Percentiles rank a stretch among this genome's conserved stretches.
phyloP scores from a whole-genome alignment of 1,284 basidiomycete species.

The Cryptococcus sp. region DNA sequence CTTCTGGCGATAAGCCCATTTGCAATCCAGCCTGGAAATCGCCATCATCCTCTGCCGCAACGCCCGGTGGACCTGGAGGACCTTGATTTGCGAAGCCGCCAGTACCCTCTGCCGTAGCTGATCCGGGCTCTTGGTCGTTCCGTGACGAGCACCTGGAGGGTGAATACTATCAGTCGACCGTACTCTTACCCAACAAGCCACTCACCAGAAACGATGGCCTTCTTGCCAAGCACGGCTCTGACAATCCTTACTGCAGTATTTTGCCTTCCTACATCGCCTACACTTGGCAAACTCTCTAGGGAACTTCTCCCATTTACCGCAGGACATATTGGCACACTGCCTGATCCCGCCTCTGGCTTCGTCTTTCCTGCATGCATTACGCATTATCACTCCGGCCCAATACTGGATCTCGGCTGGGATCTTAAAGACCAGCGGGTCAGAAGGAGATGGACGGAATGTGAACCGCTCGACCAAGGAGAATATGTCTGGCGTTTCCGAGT shows the following conservation, averaged over 20 bases:
- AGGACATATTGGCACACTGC: constrained; percentile 98
- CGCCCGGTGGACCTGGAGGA: background rate
- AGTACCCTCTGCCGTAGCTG: constrained; percentile 3
- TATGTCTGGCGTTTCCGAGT: constrained; percentile 68
- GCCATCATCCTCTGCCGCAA: constrained; percentile 20
- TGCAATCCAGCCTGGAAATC: constrained; percentile 17
- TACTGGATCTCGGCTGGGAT: constrained; percentile 93
- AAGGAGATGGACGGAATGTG: constrained; percentile 85
- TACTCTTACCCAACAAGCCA: background rate
- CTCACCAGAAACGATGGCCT: constrained; percentile 74
- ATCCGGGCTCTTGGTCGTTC: constrained; percentile 30
- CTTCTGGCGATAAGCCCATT: constrained; percentile 23
- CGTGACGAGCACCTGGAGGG: constrained; percentile 34
- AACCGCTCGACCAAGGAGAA: constrained; percentile 96
- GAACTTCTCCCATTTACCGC: constrained; percentile 90
- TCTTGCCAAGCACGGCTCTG: constrained; percentile 97
- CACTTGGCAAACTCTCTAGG: constrained; percentile 98
- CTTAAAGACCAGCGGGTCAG: constrained; percentile 70
- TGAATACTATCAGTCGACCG: background rate
- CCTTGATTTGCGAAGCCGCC: constrained; percentile 1
- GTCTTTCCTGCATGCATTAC: constrained; percentile 97
- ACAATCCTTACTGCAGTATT: constrained; percentile 98
- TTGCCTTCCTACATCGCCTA: constrained; percentile 91
- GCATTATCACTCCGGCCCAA: constrained; percentile 99
- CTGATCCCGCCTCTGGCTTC: constrained; percentile 87